phyloP scores from a whole-genome alignment of 352 stramenopile species.

The Globisporangium abappressorium region DNA sequence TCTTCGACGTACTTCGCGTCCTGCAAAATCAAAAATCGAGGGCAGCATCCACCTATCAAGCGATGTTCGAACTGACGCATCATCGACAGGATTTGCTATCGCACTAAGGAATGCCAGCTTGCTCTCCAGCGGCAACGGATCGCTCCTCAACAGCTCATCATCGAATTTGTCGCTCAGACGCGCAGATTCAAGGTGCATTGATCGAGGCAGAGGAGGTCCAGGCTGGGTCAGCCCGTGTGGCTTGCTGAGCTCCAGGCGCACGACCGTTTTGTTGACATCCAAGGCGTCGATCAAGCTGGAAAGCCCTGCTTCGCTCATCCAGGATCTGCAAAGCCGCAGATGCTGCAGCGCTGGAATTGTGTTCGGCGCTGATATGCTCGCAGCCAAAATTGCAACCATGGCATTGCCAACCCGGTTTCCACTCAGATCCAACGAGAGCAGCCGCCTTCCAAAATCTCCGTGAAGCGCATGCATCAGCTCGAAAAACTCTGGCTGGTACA shows the following conservation, averaged over 20 bases:
- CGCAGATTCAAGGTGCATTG: not conserved
- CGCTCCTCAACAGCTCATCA: not conserved
- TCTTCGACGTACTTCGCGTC: not conserved
- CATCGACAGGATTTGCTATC: not conserved
- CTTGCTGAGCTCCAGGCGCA: not conserved
- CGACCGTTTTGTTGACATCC: not conserved
- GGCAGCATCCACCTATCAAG: not conserved
- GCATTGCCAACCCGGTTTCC: not conserved
- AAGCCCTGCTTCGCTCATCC: not conserved
- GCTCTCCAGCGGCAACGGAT: not conserved
- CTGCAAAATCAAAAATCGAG: not conserved
- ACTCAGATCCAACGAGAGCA: not conserved
- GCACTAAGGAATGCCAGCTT: not conserved
- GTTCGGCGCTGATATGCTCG: not conserved
- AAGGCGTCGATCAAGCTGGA: not conserved
- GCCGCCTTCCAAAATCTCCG: not conserved
- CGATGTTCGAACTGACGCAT: not conserved
- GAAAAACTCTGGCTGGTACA: not conserved
- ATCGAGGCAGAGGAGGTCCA: not conserved
- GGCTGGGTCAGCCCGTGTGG: not conserved
- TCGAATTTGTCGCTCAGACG: not conserved
- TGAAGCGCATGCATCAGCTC: not conserved
- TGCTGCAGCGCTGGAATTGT: not conserved
- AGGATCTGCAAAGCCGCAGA: not conserved
- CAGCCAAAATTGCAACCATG: not conserved